phyloP scores from a whole-genome alignment of 2,329 filamentous ascomycete genomes.

The Beauveria pseudobassiana region DNA sequence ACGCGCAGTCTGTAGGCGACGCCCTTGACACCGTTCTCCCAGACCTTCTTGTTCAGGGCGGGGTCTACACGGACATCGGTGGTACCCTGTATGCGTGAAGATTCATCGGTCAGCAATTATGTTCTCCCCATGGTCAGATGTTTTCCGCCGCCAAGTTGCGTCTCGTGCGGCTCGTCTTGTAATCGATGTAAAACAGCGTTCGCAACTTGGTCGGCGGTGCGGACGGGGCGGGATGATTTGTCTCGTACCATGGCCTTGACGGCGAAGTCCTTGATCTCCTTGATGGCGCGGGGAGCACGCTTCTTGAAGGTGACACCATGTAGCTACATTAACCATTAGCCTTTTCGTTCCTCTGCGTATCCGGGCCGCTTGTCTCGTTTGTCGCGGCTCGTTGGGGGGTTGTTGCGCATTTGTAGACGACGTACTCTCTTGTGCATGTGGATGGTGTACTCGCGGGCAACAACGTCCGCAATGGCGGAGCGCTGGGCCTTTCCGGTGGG shows the following conservation, averaged over 20 bases:
- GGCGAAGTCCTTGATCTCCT: slow-evolving; percentile 98
- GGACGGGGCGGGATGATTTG: not conserved
- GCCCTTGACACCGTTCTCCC: slow-evolving; percentile 98
- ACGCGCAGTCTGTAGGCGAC: slow-evolving; percentile 95
- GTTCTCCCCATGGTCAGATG: not conserved
- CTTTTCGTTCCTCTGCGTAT: not conserved
- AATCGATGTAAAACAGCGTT: not conserved
- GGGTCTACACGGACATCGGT: slow-evolving; percentile 96
- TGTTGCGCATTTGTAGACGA: slow-evolving; percentile 13
- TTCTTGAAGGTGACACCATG: slow-evolving; percentile 99
- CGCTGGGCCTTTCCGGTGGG: slow-evolving; percentile 46
- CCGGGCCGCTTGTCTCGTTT: not conserved
- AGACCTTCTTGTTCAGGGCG: slow-evolving; percentile 99
- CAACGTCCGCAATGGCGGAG: slow-evolving; percentile 97
- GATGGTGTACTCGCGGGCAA: slow-evolving; percentile 99
- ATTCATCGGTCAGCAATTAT: slow-evolving; percentile 10
- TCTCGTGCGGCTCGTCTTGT: not conserved
- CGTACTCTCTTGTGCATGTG: slow-evolving; percentile 90
- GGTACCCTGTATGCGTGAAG: slow-evolving; percentile 61
- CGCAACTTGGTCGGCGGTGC: slow-evolving; percentile 2
- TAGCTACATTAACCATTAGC: slow-evolving; percentile 50
- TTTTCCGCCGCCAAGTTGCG: not conserved
- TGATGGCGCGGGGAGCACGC: slow-evolving; percentile 95
- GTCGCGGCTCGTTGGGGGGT: not conserved
- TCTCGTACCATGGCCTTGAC: slow-evolving; percentile 85